Percentiles rank a stretch among this genome's conserved stretches.
These are phyloP conservation scores for Fusarium albosuccineum DNA, from an alignment of 2,329 filamentous ascomycete species.

Conservation along the genomic window DNA sequence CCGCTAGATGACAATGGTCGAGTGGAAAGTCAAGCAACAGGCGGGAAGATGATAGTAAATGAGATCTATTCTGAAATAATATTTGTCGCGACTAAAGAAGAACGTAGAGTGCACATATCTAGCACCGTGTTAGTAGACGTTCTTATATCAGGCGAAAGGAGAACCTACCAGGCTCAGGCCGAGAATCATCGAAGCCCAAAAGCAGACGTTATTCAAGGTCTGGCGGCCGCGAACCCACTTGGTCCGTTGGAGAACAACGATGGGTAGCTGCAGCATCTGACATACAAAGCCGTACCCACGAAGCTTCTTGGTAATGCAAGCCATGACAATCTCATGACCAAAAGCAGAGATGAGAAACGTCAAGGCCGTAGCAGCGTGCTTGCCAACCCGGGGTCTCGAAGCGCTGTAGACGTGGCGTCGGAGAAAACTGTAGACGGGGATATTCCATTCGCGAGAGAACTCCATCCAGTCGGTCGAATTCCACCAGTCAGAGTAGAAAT, in stretches of 20 bases:
- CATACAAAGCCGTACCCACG: slow-evolving; percentile 92
- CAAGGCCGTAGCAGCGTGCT: slow-evolving; percentile 82
- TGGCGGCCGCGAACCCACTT: slow-evolving; percentile 79
- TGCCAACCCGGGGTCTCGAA: slow-evolving; percentile 80
- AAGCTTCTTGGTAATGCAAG: slow-evolving; percentile 97
- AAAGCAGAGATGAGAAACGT: slow-evolving; percentile 92
- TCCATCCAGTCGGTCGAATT: slow-evolving; percentile 92
- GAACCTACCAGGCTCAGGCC: slow-evolving; percentile 81
- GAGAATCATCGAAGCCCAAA: slow-evolving; percentile 93
- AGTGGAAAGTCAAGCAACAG: slow-evolving; percentile 11
- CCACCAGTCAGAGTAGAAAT: slow-evolving; percentile 89
- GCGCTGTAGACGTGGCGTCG: slow-evolving; percentile 94
- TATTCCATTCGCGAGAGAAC: slow-evolving; percentile 96
- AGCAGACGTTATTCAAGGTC: slow-evolving; percentile 88
- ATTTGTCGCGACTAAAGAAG: slow-evolving; percentile 53
- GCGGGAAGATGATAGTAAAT: neutral
- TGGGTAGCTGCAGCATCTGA: slow-evolving; percentile 97
- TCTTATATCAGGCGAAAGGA: neutral
- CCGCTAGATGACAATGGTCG: no score
- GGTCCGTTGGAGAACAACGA: slow-evolving; percentile 90
- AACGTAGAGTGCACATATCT: slow-evolving; percentile 69
- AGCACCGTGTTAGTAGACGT: slow-evolving; percentile 28
- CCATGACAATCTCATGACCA: slow-evolving; percentile 96
- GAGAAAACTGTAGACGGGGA: slow-evolving; percentile 97
- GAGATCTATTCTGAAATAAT: neutral